Evolutionary conservation across 169 alveolate species (phyloP).

Genomic region (Cryptosporidium parvum): DNA sequence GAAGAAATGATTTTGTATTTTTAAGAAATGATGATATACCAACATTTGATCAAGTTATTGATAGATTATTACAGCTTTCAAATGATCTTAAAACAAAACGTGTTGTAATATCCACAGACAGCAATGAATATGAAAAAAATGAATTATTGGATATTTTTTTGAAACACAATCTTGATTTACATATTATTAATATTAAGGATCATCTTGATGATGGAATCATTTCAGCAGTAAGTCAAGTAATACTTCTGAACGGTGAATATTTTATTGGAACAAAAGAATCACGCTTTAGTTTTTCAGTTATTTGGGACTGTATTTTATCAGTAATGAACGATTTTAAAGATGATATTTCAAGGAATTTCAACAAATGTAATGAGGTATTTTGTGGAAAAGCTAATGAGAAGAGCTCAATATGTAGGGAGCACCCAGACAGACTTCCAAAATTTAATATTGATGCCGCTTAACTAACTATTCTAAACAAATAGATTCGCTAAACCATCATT

Average conservation of each 20-base stretch:
- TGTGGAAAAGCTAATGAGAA: slow-evolving; percentile 3
- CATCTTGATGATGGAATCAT: slow-evolving; percentile 55
- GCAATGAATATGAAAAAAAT: slow-evolving; percentile 13
- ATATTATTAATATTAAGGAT: neutral
- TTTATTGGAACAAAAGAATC: slow-evolving; percentile 72
- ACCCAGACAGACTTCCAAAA: slow-evolving; percentile 50
- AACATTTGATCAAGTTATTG: slow-evolving; percentile 39
- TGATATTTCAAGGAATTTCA: neutral
- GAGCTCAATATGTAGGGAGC: slow-evolving; percentile 49
- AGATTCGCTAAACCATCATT: neutral
- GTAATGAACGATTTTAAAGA: neutral
- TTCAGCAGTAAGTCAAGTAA: slow-evolving; percentile 61
- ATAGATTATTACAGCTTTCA: slow-evolving; percentile 27
- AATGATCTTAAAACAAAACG: slow-evolving; percentile 10
- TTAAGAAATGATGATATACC: slow-evolving; percentile 53
- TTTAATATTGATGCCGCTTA: neutral
- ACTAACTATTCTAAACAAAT: neutral
- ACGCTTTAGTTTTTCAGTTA: slow-evolving; percentile 46
- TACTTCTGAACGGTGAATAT: slow-evolving; percentile 36
- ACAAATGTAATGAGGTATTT: slow-evolving; percentile 34
- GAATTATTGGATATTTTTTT: neutral
- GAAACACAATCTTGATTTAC: slow-evolving; percentile 1
- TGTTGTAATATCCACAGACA: slow-evolving; percentile 53
- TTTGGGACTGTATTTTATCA: slow-evolving; percentile 47
- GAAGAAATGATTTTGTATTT: slow-evolving; percentile 56